These are phyloP conservation scores for Thelonectria blattea DNA, from an alignment of 2,329 filamentous ascomycete genomes.

Conservation along the genomic window DNA sequence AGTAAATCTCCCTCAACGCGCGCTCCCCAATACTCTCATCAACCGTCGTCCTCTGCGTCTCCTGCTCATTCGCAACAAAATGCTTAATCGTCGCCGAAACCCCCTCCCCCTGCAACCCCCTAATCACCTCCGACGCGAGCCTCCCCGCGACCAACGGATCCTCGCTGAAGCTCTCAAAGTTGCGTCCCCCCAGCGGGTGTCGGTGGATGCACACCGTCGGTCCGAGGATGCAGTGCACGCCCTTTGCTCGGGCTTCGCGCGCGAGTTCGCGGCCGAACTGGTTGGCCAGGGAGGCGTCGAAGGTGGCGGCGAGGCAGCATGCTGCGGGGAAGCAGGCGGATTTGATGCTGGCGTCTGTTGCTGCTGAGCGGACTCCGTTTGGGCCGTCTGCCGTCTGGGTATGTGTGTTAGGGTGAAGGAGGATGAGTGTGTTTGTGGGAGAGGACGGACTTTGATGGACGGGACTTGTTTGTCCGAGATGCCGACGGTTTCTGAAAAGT, in stretches of 20 bases:
- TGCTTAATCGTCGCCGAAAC: constrained; percentile 46
- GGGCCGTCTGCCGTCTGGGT: constrained; percentile 41
- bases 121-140: constrained; percentile 50
- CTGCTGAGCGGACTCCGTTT: constrained; percentile 44
- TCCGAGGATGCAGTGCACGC: constrained; percentile 73
- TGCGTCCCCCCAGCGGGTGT: constrained; percentile 54
- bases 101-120: constrained; percentile 50
- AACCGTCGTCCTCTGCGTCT: constrained; percentile 20
- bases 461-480: constrained; percentile 29
- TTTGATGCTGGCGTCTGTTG: constrained; percentile 37
- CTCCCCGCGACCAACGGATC: constrained; percentile 54
- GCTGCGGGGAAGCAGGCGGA: constrained; percentile 43
- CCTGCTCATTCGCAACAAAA: constrained; percentile 47
- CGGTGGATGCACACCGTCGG: constrained; percentile 62
- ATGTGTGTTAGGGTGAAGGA: neutral
- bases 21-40: constrained; percentile 20
- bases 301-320: constrained; percentile 62
- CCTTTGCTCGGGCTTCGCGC: constrained; percentile 62
- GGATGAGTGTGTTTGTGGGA: rapidly evolving
- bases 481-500: constrained; percentile 33
- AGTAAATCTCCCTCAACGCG: constrained; percentile 28
- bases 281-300: constrained; percentile 63
- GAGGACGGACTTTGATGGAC: constrained; percentile 25
- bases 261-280: constrained; percentile 64
- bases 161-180: constrained; percentile 55